phyloP scores from a whole-genome alignment of 129 eudicot species.

The Centrapalus pauciflorus region DNA sequence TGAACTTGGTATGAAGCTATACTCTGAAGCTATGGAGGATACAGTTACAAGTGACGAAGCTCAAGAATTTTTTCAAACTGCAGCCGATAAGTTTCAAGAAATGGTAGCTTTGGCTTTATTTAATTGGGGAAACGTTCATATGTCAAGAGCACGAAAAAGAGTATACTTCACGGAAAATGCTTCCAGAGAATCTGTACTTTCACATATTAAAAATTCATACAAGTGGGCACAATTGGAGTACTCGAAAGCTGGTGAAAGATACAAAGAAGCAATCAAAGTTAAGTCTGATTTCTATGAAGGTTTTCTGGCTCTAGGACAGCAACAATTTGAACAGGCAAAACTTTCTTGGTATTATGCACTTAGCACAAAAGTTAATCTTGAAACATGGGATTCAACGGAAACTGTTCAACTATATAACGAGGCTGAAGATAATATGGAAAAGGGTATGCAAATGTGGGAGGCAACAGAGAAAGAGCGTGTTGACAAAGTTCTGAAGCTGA shows the following conservation, averaged over 20 bases:
- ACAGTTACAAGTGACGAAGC: conserved; percentile 73
- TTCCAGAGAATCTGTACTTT: conserved; percentile 37
- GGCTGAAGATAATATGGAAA: conserved; percentile 90
- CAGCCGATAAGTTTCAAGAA: conserved; percentile 85
- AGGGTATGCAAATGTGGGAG: conserved; percentile 78
- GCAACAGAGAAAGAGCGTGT: conserved; percentile 37
- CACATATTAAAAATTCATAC: conserved; percentile 44
- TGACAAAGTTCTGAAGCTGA: conserved; percentile 30
- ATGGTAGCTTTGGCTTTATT: conserved; percentile 87
- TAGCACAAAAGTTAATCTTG: conserved; percentile 46
- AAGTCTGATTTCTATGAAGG: conserved; percentile 84
- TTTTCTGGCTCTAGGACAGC: conserved; percentile 68
- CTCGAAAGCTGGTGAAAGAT: conserved; percentile 55
- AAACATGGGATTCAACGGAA: conserved; percentile 58
- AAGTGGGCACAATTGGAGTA: conserved; percentile 77
- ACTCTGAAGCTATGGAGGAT: conserved; percentile 93
- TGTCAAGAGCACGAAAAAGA: conserved; percentile 80
- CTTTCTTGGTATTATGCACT: conserved; percentile 82
- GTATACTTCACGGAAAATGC: conserved; percentile 44
- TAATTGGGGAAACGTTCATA: conserved; percentile 93
- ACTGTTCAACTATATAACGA: conserved; percentile 55
- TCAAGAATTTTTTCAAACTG: conserved; percentile 50
- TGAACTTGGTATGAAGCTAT: conserved; percentile 73
- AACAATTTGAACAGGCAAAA: conserved; percentile 85
- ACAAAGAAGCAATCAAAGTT: conserved; percentile 67